These are phyloP conservation scores for Daldinia grandis DNA, from an alignment of 495 filamentous ascomycete species.

Conservation along the genomic window DNA sequence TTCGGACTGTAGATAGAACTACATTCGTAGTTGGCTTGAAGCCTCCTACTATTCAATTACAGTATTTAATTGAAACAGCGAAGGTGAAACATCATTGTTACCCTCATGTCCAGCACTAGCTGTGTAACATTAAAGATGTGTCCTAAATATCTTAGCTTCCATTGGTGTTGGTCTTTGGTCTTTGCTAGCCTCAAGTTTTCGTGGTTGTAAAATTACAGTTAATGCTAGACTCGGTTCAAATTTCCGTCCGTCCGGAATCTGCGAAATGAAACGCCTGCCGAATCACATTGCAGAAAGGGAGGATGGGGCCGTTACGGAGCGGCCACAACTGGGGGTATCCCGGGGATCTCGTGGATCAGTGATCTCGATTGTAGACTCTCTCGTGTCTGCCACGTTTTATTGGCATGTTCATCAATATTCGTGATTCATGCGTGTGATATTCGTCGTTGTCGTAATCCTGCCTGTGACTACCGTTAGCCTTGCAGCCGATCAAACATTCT, in stretches of 20 bases:
- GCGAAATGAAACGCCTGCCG: slow-evolving; percentile 10
- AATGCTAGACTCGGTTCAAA: slow-evolving; percentile 7
- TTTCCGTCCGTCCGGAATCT: slow-evolving; percentile 2
- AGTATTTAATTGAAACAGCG: slow-evolving; percentile 38
- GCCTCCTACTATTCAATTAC: slow-evolving; percentile 32
- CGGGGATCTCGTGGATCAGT: slow-evolving; percentile 5
- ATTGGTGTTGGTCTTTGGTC: background rate
- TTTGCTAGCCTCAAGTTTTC: background rate
- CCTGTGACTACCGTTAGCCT: slow-evolving; percentile 6
- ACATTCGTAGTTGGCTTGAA: slow-evolving; percentile 37
- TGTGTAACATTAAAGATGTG: background rate
- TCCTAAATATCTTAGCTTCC: background rate
- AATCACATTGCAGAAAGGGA: slow-evolving; percentile 12
- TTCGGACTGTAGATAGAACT: slow-evolving; percentile 23
- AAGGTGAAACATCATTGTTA: slow-evolving; percentile 8
- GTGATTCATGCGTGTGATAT: slow-evolving; percentile 16
- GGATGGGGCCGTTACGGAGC: background rate
- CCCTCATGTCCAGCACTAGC: background rate
- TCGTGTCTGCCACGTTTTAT: slow-evolving; percentile 33
- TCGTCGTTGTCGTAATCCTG: background rate
- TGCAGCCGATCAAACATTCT: slow-evolving; percentile 37
- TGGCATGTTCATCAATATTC: slow-evolving; percentile 1
- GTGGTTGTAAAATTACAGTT: slow-evolving; percentile 3
- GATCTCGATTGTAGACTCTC: slow-evolving; percentile 9
- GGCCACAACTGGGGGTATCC: background rate